Conservation (phyloP, 805 yeast species). For the Isabelozyma rhagii region DNA sequence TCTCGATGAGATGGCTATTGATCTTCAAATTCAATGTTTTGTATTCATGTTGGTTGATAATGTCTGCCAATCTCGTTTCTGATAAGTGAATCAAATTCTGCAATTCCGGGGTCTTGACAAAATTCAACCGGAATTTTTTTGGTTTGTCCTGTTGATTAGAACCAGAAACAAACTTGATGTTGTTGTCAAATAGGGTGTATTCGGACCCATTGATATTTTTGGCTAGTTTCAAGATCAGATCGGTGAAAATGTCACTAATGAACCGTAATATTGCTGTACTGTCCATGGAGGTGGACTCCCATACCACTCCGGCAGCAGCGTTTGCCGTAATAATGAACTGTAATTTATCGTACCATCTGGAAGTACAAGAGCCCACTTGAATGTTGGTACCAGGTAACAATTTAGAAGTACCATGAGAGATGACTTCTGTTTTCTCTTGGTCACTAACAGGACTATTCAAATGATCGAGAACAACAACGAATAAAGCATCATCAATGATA, state of each 20-base stretch:
- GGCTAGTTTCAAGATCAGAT: constrained; percentile 53
- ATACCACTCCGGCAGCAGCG: constrained; percentile 57
- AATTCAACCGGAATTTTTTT: constrained; percentile 21
- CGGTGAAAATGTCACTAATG: constrained; percentile 57
- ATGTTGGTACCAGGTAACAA: constrained; percentile 42
- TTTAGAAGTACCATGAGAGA: constrained; percentile 50
- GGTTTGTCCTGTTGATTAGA: constrained; percentile 36
- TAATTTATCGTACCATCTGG: constrained; percentile 58
- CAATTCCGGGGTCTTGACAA: constrained; percentile 45
- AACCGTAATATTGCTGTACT: constrained; percentile 56
- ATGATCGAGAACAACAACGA: constrained; percentile 50
- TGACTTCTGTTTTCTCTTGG: constrained; percentile 46
- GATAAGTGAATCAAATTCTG: constrained; percentile 49
- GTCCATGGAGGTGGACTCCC: constrained; percentile 59
- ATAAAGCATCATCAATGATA: constrained; percentile 47
- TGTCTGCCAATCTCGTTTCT: constrained; percentile 57
- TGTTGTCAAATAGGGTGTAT: constrained; percentile 49
- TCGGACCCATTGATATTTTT: constrained; percentile 56
- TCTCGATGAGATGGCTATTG: constrained; percentile 33
- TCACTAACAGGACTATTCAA: constrained; percentile 42
- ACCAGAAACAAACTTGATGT: constrained; percentile 34
- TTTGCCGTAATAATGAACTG: constrained; percentile 53
- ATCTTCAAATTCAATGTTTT: constrained; percentile 38
- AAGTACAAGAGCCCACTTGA: constrained; percentile 56
- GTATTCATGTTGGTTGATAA: constrained; percentile 57